Evolutionary conservation across 352 stramenopile genomes (phyloP).

Genomic region (Nothophytophthora sp.): DNA sequence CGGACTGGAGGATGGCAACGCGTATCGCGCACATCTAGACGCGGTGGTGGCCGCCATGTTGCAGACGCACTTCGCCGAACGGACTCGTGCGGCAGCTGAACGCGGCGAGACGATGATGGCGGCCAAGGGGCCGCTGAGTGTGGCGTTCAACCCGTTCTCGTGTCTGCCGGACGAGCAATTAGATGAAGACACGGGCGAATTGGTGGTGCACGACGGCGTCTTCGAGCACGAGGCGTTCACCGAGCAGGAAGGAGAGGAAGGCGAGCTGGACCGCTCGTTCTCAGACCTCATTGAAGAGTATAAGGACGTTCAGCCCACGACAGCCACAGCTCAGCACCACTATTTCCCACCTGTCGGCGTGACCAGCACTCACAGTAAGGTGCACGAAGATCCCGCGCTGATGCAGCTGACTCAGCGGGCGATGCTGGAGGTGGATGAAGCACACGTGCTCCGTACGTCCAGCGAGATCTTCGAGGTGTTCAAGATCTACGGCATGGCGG

Average conservation of each 20-base stretch:
- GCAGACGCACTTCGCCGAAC: constrained; percentile 56
- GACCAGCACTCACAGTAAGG: neutral
- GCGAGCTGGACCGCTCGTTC: constrained; percentile 32
- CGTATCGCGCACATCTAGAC: constrained; percentile 51
- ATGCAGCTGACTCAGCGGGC: constrained; percentile 12
- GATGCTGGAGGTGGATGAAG: constrained; percentile 31
- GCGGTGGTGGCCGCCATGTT: constrained; percentile 54
- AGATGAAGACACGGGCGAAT: constrained; percentile 54
- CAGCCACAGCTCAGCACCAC: constrained; percentile 21
- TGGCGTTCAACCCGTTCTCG: constrained; percentile 61
- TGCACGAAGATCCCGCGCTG: neutral
- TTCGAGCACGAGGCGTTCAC: constrained; percentile 29
- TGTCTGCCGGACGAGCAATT: constrained; percentile 63
- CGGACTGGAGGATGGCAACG: neutral
- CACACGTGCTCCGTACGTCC: constrained; percentile 58
- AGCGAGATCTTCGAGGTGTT: constrained; percentile 81
- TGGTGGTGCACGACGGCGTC: constrained; percentile 43
- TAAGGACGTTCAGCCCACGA: neutral
- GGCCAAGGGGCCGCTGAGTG: constrained; percentile 36
- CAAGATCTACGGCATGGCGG: constrained; percentile 81
- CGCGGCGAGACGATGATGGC: constrained; percentile 17
- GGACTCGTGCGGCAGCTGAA: constrained; percentile 17
- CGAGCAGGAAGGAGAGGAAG: constrained; percentile 8
- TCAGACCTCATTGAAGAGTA: constrained; percentile 47
- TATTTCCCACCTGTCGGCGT: constrained; percentile 19